Base-by-base conservation (phyloP, 495 filamentous ascomycete genomes). In the Aspergillus leporis region DNA sequence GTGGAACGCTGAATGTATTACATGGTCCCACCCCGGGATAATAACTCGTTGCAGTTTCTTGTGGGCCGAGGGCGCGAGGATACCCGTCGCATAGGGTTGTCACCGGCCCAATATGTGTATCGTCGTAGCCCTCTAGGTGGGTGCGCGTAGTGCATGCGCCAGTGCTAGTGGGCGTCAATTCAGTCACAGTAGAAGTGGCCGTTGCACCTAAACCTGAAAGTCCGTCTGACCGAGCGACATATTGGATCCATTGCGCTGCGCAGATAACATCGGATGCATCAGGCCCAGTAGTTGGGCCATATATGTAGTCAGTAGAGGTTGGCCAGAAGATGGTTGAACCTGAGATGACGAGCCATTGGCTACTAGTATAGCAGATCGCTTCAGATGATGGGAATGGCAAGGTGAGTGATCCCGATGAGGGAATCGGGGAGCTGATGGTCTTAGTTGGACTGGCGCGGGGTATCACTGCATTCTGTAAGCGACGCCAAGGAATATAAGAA, bases 251-350 rank as follows among this genome's bases (percentile, higher is more conserved):
- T 22, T 62, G 52, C 1, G 67, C 67, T 38, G 65, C 66, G 31
- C 67, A 70, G 14, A 59, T 49, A 6, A 70, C 67, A 4, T 43
- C 64, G 3, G 67, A 59, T 5, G 67, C 67, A 9, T 56, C 18
- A 1, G 67, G 60, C 9, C 67, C 67, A 16, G 55, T 58, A 3
- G 67, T 70, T 12, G 67, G 67, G 1, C 67, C 67, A 28, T 70
- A 70, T 21, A 55, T 65, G 53, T 70, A 70, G 51, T 70, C 40
- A 4, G 67, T 70, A 7, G 67, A 65, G 2, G 67, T 70, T 1
- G 67, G 67, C 67, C 67, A 70, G 59, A 70, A 70, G 21, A 70
- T 53, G 16, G 64, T 45, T 0, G 67, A 64, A 51, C 65, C 61
- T 28, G 36, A 53, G 3, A 56, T 67, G 51, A 59, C 61, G 19